phyloP scores from a whole-genome alignment of 176 grass and related monocot genomes.

The Triticum aestivum region IWGSC_CS_RefSeq_v2.1 NC_057798.1:400388195-400388694 shows the following conservation, averaged over 20 bases:
- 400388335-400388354: neutral
- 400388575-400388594: neutral
- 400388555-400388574: neutral
- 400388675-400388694: too few species aligned
- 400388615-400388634: too few species aligned
- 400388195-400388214: neutral
- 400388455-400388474: neutral
- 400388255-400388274: neutral
- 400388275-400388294: neutral
- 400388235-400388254: neutral
- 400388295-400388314: neutral
- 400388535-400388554: neutral
- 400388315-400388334: neutral
- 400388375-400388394: neutral
- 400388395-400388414: neutral
- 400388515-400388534: neutral
- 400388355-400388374: neutral
- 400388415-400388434: neutral
- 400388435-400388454: neutral
- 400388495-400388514: neutral
- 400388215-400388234: constrained; percentile 2
- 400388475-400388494: neutral
- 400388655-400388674: too few species aligned
- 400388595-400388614: too few species aligned
- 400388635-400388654: too few species aligned